Conservation (phyloP, 345 rosid genomes). For the Camelina laxa region DNA sequence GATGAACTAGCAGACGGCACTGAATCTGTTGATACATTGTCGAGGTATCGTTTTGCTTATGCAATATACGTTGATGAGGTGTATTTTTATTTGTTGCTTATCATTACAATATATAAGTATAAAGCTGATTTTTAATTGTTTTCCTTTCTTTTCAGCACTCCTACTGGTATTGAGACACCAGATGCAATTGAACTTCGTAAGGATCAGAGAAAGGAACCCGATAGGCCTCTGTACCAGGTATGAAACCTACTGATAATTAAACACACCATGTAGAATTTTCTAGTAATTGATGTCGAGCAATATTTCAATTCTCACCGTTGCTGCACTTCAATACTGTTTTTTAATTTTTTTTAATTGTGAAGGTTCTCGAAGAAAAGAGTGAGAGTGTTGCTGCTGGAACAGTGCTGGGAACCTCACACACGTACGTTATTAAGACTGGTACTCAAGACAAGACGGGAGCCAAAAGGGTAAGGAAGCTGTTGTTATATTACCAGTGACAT, state of each 20-base stretch:
- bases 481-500: not conserved
- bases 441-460: conserved; percentile 82
- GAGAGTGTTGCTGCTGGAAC: conserved; percentile 86
- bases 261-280: not conserved
- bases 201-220: conserved; percentile 98
- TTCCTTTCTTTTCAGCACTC: conserved; percentile 62
- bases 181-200: conserved; percentile 99
- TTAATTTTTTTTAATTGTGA: not conserved
- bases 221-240: conserved; percentile 90
- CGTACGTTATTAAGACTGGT: conserved; percentile 20
- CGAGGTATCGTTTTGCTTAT: conserved; percentile 60
- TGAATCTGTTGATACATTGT: conserved; percentile 91
- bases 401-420: conserved; percentile 72
- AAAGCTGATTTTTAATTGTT: conserved; percentile 4
- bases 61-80: not conserved
- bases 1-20: conserved; percentile 91
- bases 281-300: not conserved
- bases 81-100: conserved; percentile 15
- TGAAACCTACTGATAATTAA: conserved; percentile 32
- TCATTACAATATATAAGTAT: not conserved
- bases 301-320: not conserved
- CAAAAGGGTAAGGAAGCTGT: conserved; percentile 74
- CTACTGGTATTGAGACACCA: conserved; percentile 99
- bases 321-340: not conserved
- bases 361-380: conserved; percentile 93